Conservation (phyloP, 768 basidiomycete genomes). For the Pulveroboletus sp. region DNA sequence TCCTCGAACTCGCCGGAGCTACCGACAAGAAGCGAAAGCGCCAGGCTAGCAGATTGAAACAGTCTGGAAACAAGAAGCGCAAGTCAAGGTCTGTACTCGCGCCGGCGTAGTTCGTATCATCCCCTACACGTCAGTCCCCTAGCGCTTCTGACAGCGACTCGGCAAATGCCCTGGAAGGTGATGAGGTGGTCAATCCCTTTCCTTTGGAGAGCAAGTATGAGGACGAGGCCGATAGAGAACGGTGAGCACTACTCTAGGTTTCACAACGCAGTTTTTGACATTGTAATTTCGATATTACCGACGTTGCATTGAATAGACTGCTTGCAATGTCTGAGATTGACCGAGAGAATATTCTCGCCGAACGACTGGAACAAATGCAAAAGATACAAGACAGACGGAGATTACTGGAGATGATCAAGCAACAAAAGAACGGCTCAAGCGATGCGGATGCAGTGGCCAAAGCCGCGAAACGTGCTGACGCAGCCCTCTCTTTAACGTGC, state of each 20-base stretch:
- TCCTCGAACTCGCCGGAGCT: conserved; percentile 76
- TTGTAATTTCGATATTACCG: conserved; percentile 4
- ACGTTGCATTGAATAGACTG: conserved; percentile 45
- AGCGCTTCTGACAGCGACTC: conserved; percentile 43
- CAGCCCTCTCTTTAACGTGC: neutral
- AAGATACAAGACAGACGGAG: conserved; percentile 64
- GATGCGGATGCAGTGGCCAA: conserved; percentile 60
- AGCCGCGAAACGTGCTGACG: conserved; percentile 68
- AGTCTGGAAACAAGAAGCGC: conserved; percentile 56
- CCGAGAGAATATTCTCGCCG: conserved; percentile 80
- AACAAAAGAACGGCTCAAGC: conserved; percentile 47
- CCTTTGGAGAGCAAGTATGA: conserved; percentile 90
- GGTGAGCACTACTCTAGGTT: conserved; percentile 49
- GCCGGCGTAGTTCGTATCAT: neutral
- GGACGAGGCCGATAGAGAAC: conserved; percentile 76
- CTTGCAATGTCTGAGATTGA: conserved; percentile 80
- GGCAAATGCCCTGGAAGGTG: conserved; percentile 57
- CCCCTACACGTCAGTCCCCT: conserved; percentile 4
- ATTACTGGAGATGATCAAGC: conserved; percentile 68
- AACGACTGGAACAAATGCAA: conserved; percentile 78
- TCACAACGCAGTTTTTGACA: conserved; percentile 27
- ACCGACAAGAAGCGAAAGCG: conserved; percentile 62
- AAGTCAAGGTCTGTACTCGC: conserved; percentile 58
- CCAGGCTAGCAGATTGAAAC: conserved; percentile 42
- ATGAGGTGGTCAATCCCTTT: conserved; percentile 65